A percentile compares a stretch with the other conserved stretches of the same genome.
These are phyloP conservation scores for Sinapis alba DNA, from an alignment of 441 rosid genomes.

Conservation along the genomic window DNA sequence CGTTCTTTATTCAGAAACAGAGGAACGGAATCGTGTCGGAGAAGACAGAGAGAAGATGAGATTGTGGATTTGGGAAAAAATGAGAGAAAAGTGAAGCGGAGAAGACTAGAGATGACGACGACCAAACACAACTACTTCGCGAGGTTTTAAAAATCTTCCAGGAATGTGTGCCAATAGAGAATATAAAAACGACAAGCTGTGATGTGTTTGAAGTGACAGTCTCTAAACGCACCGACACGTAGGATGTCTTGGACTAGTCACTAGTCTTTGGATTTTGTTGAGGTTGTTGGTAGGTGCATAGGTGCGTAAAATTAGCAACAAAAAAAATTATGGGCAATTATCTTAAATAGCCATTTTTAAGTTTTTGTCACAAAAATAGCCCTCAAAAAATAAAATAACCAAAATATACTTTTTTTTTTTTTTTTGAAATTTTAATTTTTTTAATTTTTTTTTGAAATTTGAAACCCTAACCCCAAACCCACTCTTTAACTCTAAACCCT, in stretches of 20 bases:
- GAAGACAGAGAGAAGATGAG: neutral
- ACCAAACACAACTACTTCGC: neutral
- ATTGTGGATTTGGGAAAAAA: neutral
- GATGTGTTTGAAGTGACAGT: neutral
- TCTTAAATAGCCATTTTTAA: no score
- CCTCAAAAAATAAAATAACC: no score
- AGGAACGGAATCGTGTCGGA: constrained; percentile 1
- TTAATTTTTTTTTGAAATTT: no score
- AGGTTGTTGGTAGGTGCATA: constrained; percentile 10
- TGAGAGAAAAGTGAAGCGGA: neutral
- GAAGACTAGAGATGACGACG: constrained; percentile 10
- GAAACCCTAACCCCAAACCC: no score
- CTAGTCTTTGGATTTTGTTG: constrained; percentile 18
- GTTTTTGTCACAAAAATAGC: no score
- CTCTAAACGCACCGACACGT: neutral
- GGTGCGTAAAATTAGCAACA: neutral
- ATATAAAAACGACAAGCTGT: constrained; percentile 12
- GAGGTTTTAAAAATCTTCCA: constrained; percentile 3
- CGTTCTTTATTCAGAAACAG: neutral
- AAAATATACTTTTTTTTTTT: no score
- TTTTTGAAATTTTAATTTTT: no score
- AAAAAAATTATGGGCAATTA: no score
- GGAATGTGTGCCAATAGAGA: constrained; percentile 1
- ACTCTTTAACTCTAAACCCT: no score
- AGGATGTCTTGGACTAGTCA: neutral